Percentiles rank a stretch among this genome's conserved stretches.
Conservation (phyloP, 805 yeast genomes). For the Kodamaea kaohsiungensis region DNA sequence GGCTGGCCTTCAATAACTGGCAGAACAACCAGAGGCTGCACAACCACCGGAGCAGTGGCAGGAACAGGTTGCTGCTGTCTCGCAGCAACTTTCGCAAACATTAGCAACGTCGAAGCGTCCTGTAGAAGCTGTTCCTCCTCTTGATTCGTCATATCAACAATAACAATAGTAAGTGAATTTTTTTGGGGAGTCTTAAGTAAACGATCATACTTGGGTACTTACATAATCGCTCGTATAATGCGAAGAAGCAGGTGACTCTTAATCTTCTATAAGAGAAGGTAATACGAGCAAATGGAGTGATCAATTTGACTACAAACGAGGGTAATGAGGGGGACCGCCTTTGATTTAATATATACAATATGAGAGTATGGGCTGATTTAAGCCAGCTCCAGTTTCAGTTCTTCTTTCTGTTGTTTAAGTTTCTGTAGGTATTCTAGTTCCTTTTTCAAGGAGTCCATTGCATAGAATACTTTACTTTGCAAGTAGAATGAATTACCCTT, state of each 20-base stretch:
- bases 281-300: not conserved
- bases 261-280: too few species aligned
- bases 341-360: not conserved
- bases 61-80: constrained; percentile 32
- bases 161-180: not conserved
- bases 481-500: constrained; percentile 95
- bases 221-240: not conserved
- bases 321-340: not conserved
- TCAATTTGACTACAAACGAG: not conserved
- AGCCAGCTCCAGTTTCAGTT: constrained; percentile 8
- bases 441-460: constrained; percentile 84
- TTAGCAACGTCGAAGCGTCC: constrained; percentile 61
- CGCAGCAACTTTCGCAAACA: constrained; percentile 60
- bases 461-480: constrained; percentile 91
- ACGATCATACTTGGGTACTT: constrained; percentile 3
- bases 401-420: constrained; percentile 31
- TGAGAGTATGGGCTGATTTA: not conserved
- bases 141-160: constrained; percentile 7
- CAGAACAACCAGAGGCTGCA: not conserved
- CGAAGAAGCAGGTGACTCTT: too few species aligned
- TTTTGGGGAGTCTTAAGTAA: not conserved
- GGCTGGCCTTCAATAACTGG: not conserved
- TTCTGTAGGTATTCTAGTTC: constrained; percentile 67
- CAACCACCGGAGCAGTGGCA: constrained; percentile 8
- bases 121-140: constrained; percentile 46